These are phyloP conservation scores for Emmonsiellopsis sp. DNA, from an alignment of 2,329 filamentous ascomycete genomes.

Conservation along the genomic window DNA sequence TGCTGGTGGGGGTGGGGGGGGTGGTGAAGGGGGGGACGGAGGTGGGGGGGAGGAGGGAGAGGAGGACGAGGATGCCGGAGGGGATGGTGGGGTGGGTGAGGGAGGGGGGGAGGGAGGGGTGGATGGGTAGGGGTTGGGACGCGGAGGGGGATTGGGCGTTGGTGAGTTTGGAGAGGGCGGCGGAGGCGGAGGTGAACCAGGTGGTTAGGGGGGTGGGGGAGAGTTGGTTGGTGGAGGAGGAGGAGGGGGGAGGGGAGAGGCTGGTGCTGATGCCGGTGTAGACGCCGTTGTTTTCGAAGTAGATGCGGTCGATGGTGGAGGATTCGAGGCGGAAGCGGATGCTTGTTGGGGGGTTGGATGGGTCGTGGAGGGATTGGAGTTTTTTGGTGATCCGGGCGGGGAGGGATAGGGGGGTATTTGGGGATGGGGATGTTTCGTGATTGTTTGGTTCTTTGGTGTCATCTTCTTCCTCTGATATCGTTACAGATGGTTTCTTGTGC, in stretches of 20 bases:
- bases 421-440: neutral
- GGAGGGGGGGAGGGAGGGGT: no score
- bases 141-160: no score
- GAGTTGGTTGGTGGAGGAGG: no score
- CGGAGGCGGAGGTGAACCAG: conserved; percentile 21
- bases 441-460: neutral
- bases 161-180: conserved; percentile 9
- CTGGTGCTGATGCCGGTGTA: conserved; percentile 14
- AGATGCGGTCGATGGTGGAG: conserved; percentile 14
- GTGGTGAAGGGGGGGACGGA: conserved; percentile 19
- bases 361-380: conserved; percentile 14
- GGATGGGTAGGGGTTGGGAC: no score
- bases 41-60: conserved; percentile 17
- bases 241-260: conserved; percentile 8
- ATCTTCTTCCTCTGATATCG: neutral
- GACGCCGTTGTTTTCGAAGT: conserved; percentile 17
- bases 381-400: conserved; percentile 15
- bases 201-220: conserved; percentile 11
- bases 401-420: conserved; percentile 4
- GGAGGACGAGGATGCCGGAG: conserved; percentile 16
- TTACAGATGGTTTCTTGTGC: neutral
- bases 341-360: conserved; percentile 14
- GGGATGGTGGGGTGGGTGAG: no score
- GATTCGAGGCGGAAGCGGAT: conserved; percentile 20
- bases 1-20: conserved; percentile 8